Percentiles rank a stretch among this genome's conserved stretches.
phyloP scores from a whole-genome alignment of 2,329 filamentous ascomycete genomes.

The Helotiales sp. region DNA sequence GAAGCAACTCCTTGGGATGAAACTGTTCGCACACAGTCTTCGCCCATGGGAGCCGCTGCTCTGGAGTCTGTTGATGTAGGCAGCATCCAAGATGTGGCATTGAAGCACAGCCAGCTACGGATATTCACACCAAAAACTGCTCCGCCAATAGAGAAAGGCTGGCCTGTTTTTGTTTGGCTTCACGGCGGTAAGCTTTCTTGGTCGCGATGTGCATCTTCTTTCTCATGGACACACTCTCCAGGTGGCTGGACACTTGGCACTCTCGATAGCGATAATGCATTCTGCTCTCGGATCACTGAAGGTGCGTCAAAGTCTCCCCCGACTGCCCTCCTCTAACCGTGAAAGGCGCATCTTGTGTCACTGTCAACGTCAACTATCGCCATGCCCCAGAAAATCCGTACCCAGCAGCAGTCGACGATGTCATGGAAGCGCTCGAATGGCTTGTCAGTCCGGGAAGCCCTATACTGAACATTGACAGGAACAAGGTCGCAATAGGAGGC shows the following conservation, averaged over 20 bases:
- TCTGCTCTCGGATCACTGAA: constrained; percentile 44
- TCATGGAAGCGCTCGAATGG: constrained; percentile 54
- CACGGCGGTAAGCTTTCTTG: constrained; percentile 43
- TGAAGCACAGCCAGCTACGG: constrained; percentile 47
- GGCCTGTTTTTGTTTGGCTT: constrained; percentile 56
- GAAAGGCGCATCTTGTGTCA: constrained; percentile 42
- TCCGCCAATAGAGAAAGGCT: constrained; percentile 42
- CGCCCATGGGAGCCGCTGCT: constrained; percentile 43
- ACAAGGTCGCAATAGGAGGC: constrained; percentile 45
- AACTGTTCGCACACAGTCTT: constrained; percentile 28
- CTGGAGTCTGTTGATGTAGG: constrained; percentile 50
- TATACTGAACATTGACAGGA: constrained; percentile 40
- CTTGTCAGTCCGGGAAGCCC: constrained; percentile 21
- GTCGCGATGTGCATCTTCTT: background rate
- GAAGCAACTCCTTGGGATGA: constrained; percentile 38
- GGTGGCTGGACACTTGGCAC: constrained; percentile 56
- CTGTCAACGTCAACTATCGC: constrained; percentile 53
- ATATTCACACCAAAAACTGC: constrained; percentile 49
- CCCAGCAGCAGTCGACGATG: constrained; percentile 55
- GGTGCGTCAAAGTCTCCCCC: background rate
- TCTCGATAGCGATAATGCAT: constrained; percentile 55
- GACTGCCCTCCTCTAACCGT: background rate
- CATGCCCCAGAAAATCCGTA: constrained; percentile 56
- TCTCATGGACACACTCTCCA: background rate
- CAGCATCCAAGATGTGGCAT: constrained; percentile 27